phyloP scores from a whole-genome alignment of 2,329 filamentous ascomycete species.

The Scedosporium dehoogii region DNA sequence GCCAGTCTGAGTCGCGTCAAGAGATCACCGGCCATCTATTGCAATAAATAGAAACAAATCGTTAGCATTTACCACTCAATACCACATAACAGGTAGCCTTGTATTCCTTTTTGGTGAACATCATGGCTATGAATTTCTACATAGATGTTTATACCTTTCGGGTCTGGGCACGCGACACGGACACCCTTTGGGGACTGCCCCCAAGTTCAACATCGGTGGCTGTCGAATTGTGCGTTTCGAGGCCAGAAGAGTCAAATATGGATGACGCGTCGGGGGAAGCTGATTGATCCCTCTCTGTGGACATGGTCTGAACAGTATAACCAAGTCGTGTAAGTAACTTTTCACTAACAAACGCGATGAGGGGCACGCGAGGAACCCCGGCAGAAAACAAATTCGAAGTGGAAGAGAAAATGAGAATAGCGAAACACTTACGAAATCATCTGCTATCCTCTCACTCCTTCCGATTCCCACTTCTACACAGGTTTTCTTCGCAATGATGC shows the following conservation, averaged over 20 bases:
- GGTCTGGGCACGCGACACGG: conserved; percentile 5
- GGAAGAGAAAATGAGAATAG: neutral
- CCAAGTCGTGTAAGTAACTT: neutral
- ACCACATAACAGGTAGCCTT: neutral
- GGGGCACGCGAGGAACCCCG: neutral
- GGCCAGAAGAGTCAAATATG: conserved; percentile 30
- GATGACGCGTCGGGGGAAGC: conserved; percentile 31
- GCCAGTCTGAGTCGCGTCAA: conserved; percentile 60
- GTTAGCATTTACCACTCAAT: conserved; percentile 3
- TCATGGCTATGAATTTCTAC: conserved; percentile 11
- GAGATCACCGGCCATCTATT: conserved; percentile 54
- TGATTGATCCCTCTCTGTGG: neutral
- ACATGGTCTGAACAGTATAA: neutral
- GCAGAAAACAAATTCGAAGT: neutral
- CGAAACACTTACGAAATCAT: neutral
- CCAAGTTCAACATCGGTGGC: conserved; percentile 1
- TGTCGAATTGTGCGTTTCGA: neutral
- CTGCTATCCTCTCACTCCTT: neutral
- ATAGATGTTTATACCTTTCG: conserved; percentile 25
- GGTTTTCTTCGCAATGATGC: neutral
- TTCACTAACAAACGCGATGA: neutral
- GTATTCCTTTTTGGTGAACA: neutral
- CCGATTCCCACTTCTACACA: neutral
- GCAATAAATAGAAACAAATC: neutral
- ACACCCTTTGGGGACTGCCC: neutral